phyloP scores from a whole-genome alignment of 208 protist genomes.

The Leishmania guyanensis region DNA sequence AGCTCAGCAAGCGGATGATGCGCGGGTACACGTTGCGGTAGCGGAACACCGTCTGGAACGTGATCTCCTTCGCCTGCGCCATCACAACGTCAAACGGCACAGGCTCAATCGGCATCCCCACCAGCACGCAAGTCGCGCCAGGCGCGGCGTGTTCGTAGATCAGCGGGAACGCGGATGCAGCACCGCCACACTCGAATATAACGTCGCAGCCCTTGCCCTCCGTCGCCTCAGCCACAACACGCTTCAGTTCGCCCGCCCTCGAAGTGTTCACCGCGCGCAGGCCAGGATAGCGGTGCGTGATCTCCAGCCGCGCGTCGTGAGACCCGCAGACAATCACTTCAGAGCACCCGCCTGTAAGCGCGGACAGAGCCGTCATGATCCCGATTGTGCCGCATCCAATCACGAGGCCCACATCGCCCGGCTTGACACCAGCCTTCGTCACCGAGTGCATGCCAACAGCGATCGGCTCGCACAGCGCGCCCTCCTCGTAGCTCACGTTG shows the following conservation, averaged over 20 bases:
- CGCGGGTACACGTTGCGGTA: slow-evolving; percentile 53
- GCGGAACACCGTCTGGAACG: slow-evolving; percentile 53
- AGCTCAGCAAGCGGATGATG: slow-evolving; percentile 44
- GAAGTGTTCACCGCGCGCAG: slow-evolving; percentile 41
- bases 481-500: slow-evolving; percentile 68
- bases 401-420: slow-evolving; percentile 38
- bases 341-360: slow-evolving; percentile 51
- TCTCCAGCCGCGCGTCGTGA: slow-evolving; percentile 31
- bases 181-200: slow-evolving; percentile 56
- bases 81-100: slow-evolving; percentile 41
- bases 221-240: slow-evolving; percentile 37
- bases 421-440: slow-evolving; percentile 50
- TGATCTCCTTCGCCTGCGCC: slow-evolving; percentile 58
- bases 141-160: slow-evolving; percentile 45
- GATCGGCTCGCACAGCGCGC: slow-evolving; percentile 71
- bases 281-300: slow-evolving; percentile 36
- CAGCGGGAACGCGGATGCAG: slow-evolving; percentile 33
- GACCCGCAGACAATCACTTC: slow-evolving; percentile 51
- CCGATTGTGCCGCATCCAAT: slow-evolving; percentile 55
- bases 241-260: slow-evolving; percentile 29
- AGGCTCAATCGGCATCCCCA: slow-evolving; percentile 48
- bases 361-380: slow-evolving; percentile 46
- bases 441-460: slow-evolving; percentile 62
- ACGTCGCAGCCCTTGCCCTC: slow-evolving; percentile 39
- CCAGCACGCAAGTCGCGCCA: slow-evolving; percentile 48